A percentile compares a stretch with the other conserved stretches of the same genome.
These are phyloP conservation scores for Boletus holoroseus DNA, from an alignment of 1,284 basidiomycete genomes.

Conservation along the genomic window DNA sequence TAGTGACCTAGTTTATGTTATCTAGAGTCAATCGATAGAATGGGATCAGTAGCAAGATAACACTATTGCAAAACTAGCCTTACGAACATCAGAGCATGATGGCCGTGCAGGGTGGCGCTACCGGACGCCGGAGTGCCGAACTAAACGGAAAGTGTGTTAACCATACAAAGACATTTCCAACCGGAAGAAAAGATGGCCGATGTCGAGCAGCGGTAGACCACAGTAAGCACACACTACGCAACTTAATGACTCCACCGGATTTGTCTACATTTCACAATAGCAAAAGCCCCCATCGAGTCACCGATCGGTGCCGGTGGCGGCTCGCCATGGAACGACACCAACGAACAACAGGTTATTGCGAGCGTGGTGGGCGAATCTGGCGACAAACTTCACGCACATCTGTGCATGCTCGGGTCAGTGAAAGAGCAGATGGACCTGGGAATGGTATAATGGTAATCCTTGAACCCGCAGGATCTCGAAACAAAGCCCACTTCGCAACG, in stretches of 20 bases:
- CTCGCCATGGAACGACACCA: neutral
- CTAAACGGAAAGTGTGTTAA: neutral
- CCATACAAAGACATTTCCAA: too few relatives aligned
- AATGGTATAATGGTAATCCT: neutral
- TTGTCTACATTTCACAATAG: neutral
- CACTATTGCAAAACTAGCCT: neutral
- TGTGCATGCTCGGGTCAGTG: neutral
- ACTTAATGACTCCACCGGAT: neutral
- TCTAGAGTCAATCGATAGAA: neutral
- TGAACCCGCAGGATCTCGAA: neutral
- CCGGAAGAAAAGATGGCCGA: neutral
- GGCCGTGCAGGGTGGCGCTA: neutral
- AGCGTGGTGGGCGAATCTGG: neutral
- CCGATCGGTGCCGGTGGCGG: neutral
- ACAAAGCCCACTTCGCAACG: neutral
- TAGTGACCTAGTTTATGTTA: neutral
- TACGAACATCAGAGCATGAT: neutral
- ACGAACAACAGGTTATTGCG: neutral
- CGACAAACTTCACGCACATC: neutral
- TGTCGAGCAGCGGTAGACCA: too few relatives aligned
- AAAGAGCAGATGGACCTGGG: neutral
- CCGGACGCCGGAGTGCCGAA: neutral
- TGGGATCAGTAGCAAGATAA: neutral
- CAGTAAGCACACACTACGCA: neutral
- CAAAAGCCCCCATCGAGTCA: too few relatives aligned